Evolutionary conservation across 2,329 filamentous ascomycete genomes (phyloP), one percentile per base, ranked within the genome.

Genomic region (Talaromyces sp.): DNA sequence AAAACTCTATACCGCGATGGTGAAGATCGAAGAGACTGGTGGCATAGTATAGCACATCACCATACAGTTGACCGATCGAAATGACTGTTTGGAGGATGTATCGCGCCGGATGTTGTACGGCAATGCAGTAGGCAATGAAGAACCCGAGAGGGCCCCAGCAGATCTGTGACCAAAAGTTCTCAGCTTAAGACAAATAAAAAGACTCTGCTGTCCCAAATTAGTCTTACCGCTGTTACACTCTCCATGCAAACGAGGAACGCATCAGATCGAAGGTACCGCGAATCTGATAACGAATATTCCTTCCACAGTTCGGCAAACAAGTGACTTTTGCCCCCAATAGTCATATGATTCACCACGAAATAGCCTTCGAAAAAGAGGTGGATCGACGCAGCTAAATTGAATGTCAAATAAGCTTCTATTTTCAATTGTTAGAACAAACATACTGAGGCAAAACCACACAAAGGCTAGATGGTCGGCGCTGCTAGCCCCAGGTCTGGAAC

Each of bases 281-380:
- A 96, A 79, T 97, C 93, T 2, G 91, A 93, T 31, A 93, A 84
- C 3, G 91, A 85, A 75, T 97, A 97, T 77, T 97, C 93, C 74
- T 97, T 97, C 93, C 93, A 97, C 52, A 96, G 82, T 80, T 96
- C 92, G 3, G 89, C 91, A 65, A 93, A 90, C 7, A 95, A 79
- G 62, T 89, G 60, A 37, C 37, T 31, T 8, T 35, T 19, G n/a
- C 60, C 60, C 10, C 35, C 60, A 11, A 63, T 54, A 5, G 49
- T 45, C n/a, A 24, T 16, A 49, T 49, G 45, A 27, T 49, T 27
- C 24, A 27, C 11, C 19, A 49, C 45, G 22, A 49, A 49, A 27
- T 49, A 49, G 11, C 45, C 45, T 49, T 49, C 45, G 45, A 49
- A 49, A 49, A 49, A 27, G 11, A 49, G 45, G 9, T 49, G 45